Conservation (phyloP, 257 asterid genomes). For the Perilla frutescens region DNA sequence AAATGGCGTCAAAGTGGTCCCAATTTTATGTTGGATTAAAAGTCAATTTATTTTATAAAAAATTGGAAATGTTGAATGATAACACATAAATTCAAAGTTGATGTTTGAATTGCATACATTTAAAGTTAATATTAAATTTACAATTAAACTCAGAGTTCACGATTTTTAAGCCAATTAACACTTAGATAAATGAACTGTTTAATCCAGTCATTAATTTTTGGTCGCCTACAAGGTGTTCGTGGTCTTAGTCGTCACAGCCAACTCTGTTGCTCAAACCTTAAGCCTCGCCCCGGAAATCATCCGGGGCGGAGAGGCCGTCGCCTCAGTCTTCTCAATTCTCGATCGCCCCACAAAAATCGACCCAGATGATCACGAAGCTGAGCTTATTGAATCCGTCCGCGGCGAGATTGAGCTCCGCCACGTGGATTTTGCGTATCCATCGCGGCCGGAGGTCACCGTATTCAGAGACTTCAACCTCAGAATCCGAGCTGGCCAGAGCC, state of each 20-base stretch:
- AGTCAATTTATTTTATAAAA: no score
- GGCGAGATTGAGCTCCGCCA: slow-evolving; percentile 93
- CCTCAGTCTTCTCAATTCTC: slow-evolving; percentile 79
- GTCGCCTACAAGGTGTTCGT: no score
- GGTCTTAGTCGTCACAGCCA: slow-evolving; percentile 82
- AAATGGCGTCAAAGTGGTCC: no score
- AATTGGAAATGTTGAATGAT: no score
- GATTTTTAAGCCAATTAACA: no score
- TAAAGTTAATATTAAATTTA: no score
- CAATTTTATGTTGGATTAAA: no score
- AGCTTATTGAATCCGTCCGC: slow-evolving; percentile 65
- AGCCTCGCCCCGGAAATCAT: slow-evolving; percentile 92
- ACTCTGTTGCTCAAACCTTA: slow-evolving; percentile 89
- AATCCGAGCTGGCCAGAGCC: slow-evolving; percentile 90
- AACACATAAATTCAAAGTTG: no score
- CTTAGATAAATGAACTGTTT: no score
- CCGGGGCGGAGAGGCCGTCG: slow-evolving; percentile 92
- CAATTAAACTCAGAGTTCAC: no score
- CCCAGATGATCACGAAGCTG: slow-evolving; percentile 82
- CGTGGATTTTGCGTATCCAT: slow-evolving; percentile 86
- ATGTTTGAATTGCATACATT: no score
- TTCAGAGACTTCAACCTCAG: slow-evolving; percentile 75
- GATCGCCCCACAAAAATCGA: slow-evolving; percentile 81
- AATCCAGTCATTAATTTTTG: no score
- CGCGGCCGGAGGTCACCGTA: slow-evolving; percentile 75